Evolutionary conservation across 331 rosid genomes (phyloP), one percentile per base, ranked within the genome.

Genomic region (Rosa hybrid): DNA sequence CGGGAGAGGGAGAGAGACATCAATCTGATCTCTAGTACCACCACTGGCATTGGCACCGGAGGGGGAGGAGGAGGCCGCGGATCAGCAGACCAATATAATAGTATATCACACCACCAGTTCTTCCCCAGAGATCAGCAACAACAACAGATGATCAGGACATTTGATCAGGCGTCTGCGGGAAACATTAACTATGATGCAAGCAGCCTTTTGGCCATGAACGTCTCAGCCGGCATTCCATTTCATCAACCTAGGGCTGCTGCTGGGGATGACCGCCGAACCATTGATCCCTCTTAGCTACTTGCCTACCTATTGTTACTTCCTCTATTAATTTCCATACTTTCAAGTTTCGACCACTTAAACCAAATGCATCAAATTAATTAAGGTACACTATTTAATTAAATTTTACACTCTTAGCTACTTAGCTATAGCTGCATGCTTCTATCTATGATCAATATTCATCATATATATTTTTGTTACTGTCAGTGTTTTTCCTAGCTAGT

Each of bases 181-280:
- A 87, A 68, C 78, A 86, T 63, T 59, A 85, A 79, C 86, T 90
- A 90, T 79, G 97, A 90, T 57, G 90, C 92, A 7, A 87, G 86
- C 77, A 83, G 89, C 71, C 89, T 92, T 65, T 72, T 94, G 82
- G 90, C 93, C 71, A 90, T 94, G 92, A 92, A 90, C 51, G 91
- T 91, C 16, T 90, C 97, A 0, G 92, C 97, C 4, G 88, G 90
- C 80, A 82, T 92, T 30, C 30, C 78, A 81, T 83, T 90, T 79
- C 98, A 89, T 83, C 97, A 92, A 14, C 83, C 91, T 12, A 84
- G 88, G 53, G 89, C 89, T 23, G 90, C 90, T 53, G 87, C 89
- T 46, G 98, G 92, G 2, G 94, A 91, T 27, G 97, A 92, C 86
- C 94, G 90, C 83, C 94, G 92, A n/a, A 74, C 97, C 64, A 82